Conservation (phyloP, 306 rosid genomes). For the Benincasa hispida region DNA sequence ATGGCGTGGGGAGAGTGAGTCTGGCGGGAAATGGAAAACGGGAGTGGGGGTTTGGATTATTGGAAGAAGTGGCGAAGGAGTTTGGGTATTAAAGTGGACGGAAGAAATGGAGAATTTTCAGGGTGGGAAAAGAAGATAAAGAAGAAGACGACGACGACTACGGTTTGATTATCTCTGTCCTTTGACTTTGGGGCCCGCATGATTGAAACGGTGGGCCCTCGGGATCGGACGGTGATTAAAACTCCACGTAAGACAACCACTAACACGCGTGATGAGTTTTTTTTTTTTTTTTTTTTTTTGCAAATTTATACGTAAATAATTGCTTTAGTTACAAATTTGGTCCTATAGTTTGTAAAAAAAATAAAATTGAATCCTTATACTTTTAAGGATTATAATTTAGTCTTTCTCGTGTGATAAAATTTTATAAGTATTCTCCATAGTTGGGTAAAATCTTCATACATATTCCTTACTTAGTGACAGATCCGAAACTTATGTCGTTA, state of each 20-base stretch:
- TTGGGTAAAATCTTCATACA: too few relatives aligned
- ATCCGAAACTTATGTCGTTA: too few relatives aligned
- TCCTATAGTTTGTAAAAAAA: too few relatives aligned
- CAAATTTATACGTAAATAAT: too few relatives aligned
- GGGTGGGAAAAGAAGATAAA: neutral
- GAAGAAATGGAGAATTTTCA: neutral
- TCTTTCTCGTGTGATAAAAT: too few relatives aligned
- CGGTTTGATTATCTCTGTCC: neutral
- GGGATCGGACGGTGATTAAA: neutral
- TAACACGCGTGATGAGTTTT: neutral
- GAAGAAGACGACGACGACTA: neutral
- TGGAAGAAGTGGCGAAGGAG: neutral
- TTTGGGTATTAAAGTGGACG: neutral
- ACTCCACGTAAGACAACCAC: neutral
- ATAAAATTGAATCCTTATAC: too few relatives aligned
- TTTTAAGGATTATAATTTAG: too few relatives aligned
- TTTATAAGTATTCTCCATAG: too few relatives aligned
- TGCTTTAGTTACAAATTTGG: too few relatives aligned
- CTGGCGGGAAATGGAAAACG: conserved; percentile 43
- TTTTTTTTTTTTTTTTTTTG: too few relatives aligned
- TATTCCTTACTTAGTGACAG: too few relatives aligned
- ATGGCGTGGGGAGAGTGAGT: conserved; percentile 1
- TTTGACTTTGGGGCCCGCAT: conserved; percentile 9
- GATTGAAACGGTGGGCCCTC: neutral
- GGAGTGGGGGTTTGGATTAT: neutral